A percentile compares a stretch with the other conserved stretches of the same genome.
Conservation (phyloP, 768 basidiomycete species). For the Lactarius psammicola region DNA sequence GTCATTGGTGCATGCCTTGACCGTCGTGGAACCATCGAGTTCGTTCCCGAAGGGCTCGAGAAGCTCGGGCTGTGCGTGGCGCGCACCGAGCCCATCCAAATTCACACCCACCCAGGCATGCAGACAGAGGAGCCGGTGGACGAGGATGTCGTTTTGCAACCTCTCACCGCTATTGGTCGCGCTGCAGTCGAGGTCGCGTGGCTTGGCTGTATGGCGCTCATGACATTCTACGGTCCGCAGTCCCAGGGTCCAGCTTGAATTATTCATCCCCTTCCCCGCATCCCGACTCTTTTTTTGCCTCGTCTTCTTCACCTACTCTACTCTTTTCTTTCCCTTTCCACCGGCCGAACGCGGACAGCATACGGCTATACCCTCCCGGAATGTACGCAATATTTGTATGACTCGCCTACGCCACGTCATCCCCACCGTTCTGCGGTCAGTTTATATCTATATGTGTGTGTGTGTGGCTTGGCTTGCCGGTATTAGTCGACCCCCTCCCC, state of each 20-base stretch:
- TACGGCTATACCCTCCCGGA: slow-evolving; percentile 11
- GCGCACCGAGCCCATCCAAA: slow-evolving; percentile 23
- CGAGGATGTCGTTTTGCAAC: slow-evolving; percentile 44
- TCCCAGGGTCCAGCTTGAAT: not conserved
- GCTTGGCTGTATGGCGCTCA: slow-evolving; percentile 53
- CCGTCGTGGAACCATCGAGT: slow-evolving; percentile 69
- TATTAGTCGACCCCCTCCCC: not conserved
- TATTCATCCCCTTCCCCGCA: not conserved
- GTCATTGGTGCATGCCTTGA: slow-evolving; percentile 62
- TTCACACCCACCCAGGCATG: slow-evolving; percentile 19
- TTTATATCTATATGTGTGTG: slow-evolving; percentile 19
- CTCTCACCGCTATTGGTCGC: slow-evolving; percentile 48
- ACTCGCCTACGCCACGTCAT: not conserved
- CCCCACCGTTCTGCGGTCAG: not conserved
- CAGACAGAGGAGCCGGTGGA: slow-evolving; percentile 44
- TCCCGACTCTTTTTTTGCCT: not conserved
- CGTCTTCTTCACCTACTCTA: not conserved
- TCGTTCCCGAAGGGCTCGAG: slow-evolving; percentile 72
- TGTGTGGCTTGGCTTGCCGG: not conserved
- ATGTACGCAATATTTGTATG: slow-evolving; percentile 18
- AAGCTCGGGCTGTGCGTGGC: slow-evolving; percentile 63
- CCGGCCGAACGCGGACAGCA: slow-evolving; percentile 4
- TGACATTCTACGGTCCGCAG: slow-evolving; percentile 37
- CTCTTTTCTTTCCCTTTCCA: not conserved
- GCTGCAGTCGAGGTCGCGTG: slow-evolving; percentile 55